Evolutionary conservation across 345 rosid species (phyloP), one percentile per base, ranked within the genome.

Genomic region (Lepidium africanum): DNA sequence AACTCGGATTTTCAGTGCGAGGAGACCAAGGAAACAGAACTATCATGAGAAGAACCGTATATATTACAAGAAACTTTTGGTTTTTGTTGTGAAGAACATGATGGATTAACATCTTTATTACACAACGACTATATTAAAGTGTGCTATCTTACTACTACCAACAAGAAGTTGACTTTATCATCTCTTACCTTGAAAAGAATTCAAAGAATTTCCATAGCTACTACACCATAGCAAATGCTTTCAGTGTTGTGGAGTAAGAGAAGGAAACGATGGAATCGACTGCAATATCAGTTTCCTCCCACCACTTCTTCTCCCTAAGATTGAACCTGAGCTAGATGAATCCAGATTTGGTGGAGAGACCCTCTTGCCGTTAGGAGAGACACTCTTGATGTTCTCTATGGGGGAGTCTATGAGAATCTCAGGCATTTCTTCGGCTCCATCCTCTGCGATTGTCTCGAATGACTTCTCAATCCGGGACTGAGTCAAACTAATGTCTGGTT

Each of bases 351-450:
- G 97, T 36, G 96, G 91, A 72, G 97, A 87, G 60, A 95, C 86
- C 77, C 99, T 91, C 88, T 91, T 95, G 63, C 94, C 80, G 67
- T 91, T 95, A 43, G 99, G 97, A 64, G 97, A 91, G 58, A 74
- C 75, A 9, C 82, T 73, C 78, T 87, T 95, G 56, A 77, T 40
- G 45, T 74, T 81, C 2, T 76, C 46, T 12, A 42, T 50, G 4
- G 92, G 90, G 2, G 78, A 62, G 15, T 62, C 53, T 23, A 41
- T 55, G 23, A 94, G 86, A 69, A 86, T 83, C 69, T 87, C 90
- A 0, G 96, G 96, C 74, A 87, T 81, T 17, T 68, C 61, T 65
- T 65, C 60, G 19, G 21, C 46, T 51, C 82, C 80, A 2, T 86
- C 89, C 35, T 86, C 96, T 6, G 72, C 52, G 30, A 71, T 59